Evolutionary conservation across 1,139 yeast genomes (phyloP).

Genomic region (Saccharomycopsis hybrid): DNA sequence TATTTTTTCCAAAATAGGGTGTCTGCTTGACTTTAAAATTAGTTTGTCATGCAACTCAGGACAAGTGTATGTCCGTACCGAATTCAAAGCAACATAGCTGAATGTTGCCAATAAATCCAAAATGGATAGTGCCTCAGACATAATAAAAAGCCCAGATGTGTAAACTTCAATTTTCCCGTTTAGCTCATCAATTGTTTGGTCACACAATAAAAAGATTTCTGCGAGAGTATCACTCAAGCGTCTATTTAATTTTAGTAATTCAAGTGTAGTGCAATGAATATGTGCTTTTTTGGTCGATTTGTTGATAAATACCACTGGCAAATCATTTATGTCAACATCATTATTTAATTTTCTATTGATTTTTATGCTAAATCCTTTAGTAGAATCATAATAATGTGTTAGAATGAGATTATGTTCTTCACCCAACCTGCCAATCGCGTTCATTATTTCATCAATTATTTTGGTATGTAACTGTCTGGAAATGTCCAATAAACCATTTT

Average conservation of each 20-base stretch:
- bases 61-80: constrained; percentile 47
- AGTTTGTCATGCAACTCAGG: constrained; percentile 54
- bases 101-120: constrained; percentile 38
- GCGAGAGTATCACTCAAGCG: constrained; percentile 30
- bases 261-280: too few relatives aligned
- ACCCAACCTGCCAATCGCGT: constrained; percentile 41
- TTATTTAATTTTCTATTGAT: constrained; percentile 54
- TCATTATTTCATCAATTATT: constrained; percentile 65
- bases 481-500: constrained; percentile 41
- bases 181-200: constrained; percentile 32
- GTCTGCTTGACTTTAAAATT: constrained; percentile 53
- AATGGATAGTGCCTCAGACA: constrained; percentile 39
- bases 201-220: constrained; percentile 38
- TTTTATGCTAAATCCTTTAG: constrained; percentile 55
- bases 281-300: constrained; percentile 39
- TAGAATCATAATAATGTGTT: constrained; percentile 54
- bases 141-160: constrained; percentile 35
- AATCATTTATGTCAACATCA: constrained; percentile 69
- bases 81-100: constrained; percentile 64
- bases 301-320: too few relatives aligned
- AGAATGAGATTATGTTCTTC: constrained; percentile 37
- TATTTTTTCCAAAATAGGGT: constrained; percentile 69
- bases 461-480: constrained; percentile 52
- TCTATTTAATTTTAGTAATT: too few relatives aligned
- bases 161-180: constrained; percentile 27